Percentiles rank a stretch among this genome's conserved stretches.
phyloP scores from a whole-genome alignment of 352 stramenopile genomes.

The Phytophthora ramorum region DNA sequence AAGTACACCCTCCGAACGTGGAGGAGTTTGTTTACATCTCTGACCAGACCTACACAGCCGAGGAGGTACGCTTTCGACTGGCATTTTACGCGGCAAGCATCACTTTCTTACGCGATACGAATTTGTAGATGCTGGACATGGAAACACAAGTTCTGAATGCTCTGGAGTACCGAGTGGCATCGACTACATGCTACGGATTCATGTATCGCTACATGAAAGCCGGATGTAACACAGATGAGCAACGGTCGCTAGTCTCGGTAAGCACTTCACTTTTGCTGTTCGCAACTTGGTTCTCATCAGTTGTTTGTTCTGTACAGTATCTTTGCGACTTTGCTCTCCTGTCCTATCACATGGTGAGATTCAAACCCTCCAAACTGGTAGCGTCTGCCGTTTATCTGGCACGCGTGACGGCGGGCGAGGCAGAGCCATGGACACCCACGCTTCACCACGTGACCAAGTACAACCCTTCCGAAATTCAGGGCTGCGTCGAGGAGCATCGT shows the following conservation, averaged over 20 bases:
- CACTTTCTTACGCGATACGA: constrained; percentile 10
- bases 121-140: constrained; percentile 81
- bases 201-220: constrained; percentile 66
- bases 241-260: constrained; percentile 71
- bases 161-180: constrained; percentile 78
- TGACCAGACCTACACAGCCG: constrained; percentile 94
- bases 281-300: neutral
- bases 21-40: constrained; percentile 98
- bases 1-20: constrained; percentile 94
- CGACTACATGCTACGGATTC: constrained; percentile 82
- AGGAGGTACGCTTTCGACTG: constrained; percentile 53
- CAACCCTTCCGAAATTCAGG: constrained; percentile 70
- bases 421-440: constrained; percentile 77
- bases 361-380: constrained; percentile 72
- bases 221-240: constrained; percentile 61
- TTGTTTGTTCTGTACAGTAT: constrained; percentile 51
- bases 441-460: constrained; percentile 83
- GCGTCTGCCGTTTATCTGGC: constrained; percentile 80
- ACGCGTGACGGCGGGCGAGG: constrained; percentile 69
- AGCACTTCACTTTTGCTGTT: constrained; percentile 12
- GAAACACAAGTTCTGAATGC: constrained; percentile 77
- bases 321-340: constrained; percentile 76
- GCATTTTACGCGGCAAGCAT: neutral
- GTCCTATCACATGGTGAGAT: constrained; percentile 80
- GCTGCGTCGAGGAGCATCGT: constrained; percentile 66